A percentile compares a stretch with the other conserved stretches of the same genome.
Conservation (phyloP, 257 asterid genomes). For the Jaltomata sinuosa region DNA sequence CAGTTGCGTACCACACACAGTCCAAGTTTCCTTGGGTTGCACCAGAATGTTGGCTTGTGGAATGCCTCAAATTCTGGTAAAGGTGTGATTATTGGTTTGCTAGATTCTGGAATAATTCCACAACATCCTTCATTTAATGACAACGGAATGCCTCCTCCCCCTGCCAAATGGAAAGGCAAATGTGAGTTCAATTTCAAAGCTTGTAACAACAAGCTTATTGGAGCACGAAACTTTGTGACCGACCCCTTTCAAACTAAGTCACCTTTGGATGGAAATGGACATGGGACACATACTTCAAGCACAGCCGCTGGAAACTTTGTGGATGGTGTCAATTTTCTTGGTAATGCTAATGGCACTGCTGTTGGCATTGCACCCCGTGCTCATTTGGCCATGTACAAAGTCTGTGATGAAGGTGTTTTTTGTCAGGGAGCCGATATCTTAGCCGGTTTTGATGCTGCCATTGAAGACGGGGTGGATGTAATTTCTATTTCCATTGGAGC, state of each 20-base stretch:
- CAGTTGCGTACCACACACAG: not conserved
- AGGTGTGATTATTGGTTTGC: not conserved
- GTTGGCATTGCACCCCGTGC: slow-evolving; percentile 18
- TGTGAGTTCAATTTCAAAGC: not conserved
- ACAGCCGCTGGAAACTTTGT: slow-evolving; percentile 21
- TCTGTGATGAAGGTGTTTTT: not conserved
- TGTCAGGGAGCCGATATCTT: not conserved
- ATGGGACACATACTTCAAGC: slow-evolving; percentile 13
- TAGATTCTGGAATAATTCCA: not conserved
- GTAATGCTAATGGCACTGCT: slow-evolving; percentile 13
- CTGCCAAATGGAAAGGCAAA: slow-evolving; percentile 2
- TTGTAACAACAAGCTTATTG: not conserved
- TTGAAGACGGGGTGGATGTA: slow-evolving; percentile 15
- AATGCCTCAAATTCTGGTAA: not conserved
- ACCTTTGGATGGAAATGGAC: not conserved
- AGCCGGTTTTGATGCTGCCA: slow-evolving; percentile 9
- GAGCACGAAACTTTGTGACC: not conserved
- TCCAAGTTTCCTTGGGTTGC: not conserved
- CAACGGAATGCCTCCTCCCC: slow-evolving; percentile 1
- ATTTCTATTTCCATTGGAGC: slow-evolving; percentile 14
- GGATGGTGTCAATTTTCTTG: slow-evolving; percentile 2
- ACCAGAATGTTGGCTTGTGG: not conserved
- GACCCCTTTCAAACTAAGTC: not conserved
- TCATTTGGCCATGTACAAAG: slow-evolving; percentile 13
- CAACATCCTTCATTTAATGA: not conserved